These are phyloP conservation scores for Suillus decipiens DNA, from an alignment of 768 basidiomycete species.

Conservation along the genomic window DNA sequence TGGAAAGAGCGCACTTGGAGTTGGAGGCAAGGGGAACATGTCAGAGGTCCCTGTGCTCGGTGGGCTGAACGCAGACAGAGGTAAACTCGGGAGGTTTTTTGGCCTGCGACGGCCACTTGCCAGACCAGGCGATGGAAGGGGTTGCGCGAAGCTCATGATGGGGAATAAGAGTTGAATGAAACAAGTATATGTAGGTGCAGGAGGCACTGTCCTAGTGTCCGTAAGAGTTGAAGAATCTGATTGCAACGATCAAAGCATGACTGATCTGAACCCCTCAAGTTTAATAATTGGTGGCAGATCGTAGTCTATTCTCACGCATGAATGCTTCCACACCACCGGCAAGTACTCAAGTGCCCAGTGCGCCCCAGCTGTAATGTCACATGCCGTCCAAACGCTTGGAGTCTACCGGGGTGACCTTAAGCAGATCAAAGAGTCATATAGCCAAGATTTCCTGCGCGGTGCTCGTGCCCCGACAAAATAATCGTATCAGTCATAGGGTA, in stretches of 20 bases:
- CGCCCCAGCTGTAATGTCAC: too few relatives aligned
- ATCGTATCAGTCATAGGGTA: background rate
- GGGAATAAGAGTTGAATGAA: background rate
- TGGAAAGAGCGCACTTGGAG: constrained; percentile 68
- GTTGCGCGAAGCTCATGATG: constrained; percentile 12
- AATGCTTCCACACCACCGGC: background rate
- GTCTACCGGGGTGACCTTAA: background rate
- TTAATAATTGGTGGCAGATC: background rate
- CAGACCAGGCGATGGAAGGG: constrained; percentile 44
- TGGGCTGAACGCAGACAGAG: constrained; percentile 73
- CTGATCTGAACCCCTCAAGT: background rate
- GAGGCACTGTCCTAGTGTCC: background rate
- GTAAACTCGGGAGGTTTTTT: constrained; percentile 70
- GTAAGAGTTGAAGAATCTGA: background rate
- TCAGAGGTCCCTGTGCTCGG: constrained; percentile 70
- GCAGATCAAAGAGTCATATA: background rate
- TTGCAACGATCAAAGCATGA: constrained; percentile 9
- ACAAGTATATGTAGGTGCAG: background rate
- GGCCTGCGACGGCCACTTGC: constrained; percentile 58
- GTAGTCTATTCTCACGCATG: background rate
- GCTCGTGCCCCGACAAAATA: background rate
- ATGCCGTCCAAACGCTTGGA: background rate
- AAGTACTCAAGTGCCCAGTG: too few relatives aligned
- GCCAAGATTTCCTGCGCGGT: background rate
- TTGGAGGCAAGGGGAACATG: constrained; percentile 65